Evolutionary conservation across 2,329 filamentous ascomycete genomes (phyloP), one percentile per base, ranked within the genome.

Genomic region (Ophiosphaerella herpotricha): DNA sequence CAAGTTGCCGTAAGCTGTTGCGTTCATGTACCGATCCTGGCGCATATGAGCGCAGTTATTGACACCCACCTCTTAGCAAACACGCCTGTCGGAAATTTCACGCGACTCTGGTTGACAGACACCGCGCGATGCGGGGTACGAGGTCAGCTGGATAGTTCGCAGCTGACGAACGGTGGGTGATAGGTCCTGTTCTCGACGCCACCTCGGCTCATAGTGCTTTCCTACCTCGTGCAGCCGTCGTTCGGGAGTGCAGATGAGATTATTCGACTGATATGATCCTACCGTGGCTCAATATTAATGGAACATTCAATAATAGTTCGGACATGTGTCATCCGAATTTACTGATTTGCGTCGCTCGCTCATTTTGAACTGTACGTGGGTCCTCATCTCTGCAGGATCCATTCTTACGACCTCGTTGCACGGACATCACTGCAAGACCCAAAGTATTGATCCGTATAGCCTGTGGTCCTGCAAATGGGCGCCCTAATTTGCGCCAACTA

Each of bases 11-110:
- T 18, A 33, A 18, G 8, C 34, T 23, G 29, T 34, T 40, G 46
- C 43, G 13, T 39, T 40, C 32, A 39, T 24, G 23, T 50, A 54
- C 50, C 43, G 50, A 50, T 54, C 50, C 43, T 36, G 34, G 47
- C 46, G 31, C 31, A 50, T 50, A 54, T 39, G 12, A 39, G 32
- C 16, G 26, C 45, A 49, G 29, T 16, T 53, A 46, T 48, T 24
- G 40, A 47, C 18, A 24, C 21, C 26, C 24, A 24, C 14, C 38
- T 18, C 21, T 39, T 11, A 16, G 35, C 24, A 36, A 40, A 11
- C 33, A 24, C 42, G 42, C 47, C 36, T 40, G 32, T 50, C 35
- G 35, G 24, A 39, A 42, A 45, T 44, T 16, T 31, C 26, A 13
- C 31, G 13, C 5, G 8, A 32, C 16, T n/a, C 23, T 9, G 14